A percentile compares a stretch with the other conserved stretches of the same genome.
Conservation (phyloP, 2,329 filamentous ascomycete species). For the Alternaria sp. region DNA sequence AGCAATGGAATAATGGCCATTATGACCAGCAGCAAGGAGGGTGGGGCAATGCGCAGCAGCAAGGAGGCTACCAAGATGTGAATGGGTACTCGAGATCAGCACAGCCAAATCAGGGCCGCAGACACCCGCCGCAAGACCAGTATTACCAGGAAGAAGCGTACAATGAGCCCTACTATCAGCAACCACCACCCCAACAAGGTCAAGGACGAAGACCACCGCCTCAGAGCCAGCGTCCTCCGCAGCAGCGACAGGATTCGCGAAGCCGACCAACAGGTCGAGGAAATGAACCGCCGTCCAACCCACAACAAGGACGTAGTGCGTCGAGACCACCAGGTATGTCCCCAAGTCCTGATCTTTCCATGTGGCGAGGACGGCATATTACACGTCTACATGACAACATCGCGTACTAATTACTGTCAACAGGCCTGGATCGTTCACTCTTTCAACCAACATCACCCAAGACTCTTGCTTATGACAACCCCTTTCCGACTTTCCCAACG, state of each 20-base stretch:
- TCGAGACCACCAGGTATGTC: slow-evolving; percentile 42
- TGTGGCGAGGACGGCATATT: not conserved
- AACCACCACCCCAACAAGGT: slow-evolving; percentile 34
- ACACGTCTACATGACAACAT: not conserved
- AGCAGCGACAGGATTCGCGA: slow-evolving; percentile 39
- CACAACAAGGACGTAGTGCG: slow-evolving; percentile 36
- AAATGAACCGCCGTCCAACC: slow-evolving; percentile 28
- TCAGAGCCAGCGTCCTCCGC: slow-evolving; percentile 32
- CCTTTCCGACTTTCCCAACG: slow-evolving; percentile 58
- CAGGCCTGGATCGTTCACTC: slow-evolving; percentile 44
- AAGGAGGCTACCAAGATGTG: slow-evolving; percentile 34
- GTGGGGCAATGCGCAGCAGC: slow-evolving; percentile 38
- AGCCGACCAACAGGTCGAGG: slow-evolving; percentile 35
- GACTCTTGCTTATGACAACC: slow-evolving; percentile 53
- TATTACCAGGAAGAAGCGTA: slow-evolving; percentile 41
- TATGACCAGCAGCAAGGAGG: slow-evolving; percentile 41
- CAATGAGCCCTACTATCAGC: slow-evolving; percentile 36
- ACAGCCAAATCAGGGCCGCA: slow-evolving; percentile 22
- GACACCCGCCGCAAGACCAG: slow-evolving; percentile 29
- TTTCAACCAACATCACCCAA: slow-evolving; percentile 40
- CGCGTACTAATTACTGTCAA: slow-evolving; percentile 15
- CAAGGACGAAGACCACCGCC: slow-evolving; percentile 29
- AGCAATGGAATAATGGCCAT: slow-evolving; percentile 47
- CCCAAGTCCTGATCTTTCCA: not conserved
- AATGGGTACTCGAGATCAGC: slow-evolving; percentile 31